Conservation (phyloP, 768 basidiomycete species). For the Leucosporidium scottii region DNA sequence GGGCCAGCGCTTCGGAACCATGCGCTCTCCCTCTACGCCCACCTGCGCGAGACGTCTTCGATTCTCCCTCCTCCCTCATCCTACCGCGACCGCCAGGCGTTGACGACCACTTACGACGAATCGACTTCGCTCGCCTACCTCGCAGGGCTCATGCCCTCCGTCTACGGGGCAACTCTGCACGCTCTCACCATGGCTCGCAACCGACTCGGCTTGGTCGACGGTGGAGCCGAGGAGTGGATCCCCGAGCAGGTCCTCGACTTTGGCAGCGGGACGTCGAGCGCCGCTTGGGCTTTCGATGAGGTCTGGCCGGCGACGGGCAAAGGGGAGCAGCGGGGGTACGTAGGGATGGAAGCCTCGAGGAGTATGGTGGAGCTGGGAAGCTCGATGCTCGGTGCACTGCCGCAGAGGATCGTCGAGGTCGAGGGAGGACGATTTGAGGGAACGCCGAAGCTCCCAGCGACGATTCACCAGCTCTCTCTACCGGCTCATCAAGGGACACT, state of each 20-base stretch:
- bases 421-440: neutral
- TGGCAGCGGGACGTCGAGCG: slow-evolving; percentile 75
- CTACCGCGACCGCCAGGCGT: slow-evolving; percentile 59
- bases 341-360: slow-evolving; percentile 59
- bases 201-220: slow-evolving; percentile 49
- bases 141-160: slow-evolving; percentile 73
- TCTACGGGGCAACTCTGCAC: slow-evolving; percentile 71
- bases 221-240: slow-evolving; percentile 44
- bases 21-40: slow-evolving; percentile 60
- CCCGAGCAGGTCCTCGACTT: slow-evolving; percentile 60
- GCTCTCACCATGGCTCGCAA: slow-evolving; percentile 62
- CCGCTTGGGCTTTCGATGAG: slow-evolving; percentile 63
- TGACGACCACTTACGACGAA: slow-evolving; percentile 46
- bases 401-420: slow-evolving; percentile 17
- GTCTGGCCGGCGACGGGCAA: slow-evolving; percentile 23
- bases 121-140: slow-evolving; percentile 79
- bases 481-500: slow-evolving; percentile 46
- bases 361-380: slow-evolving; percentile 35
- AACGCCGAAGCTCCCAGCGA: slow-evolving; percentile 12
- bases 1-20: slow-evolving; percentile 56
- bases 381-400: slow-evolving; percentile 30
- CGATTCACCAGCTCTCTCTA: slow-evolving; percentile 19
- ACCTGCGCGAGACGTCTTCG: slow-evolving; percentile 47
- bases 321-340: slow-evolving; percentile 45
- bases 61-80: slow-evolving; percentile 51